Conservation (phyloP, 441 rosid genomes). For the Dalechampia spathulata region DNA sequence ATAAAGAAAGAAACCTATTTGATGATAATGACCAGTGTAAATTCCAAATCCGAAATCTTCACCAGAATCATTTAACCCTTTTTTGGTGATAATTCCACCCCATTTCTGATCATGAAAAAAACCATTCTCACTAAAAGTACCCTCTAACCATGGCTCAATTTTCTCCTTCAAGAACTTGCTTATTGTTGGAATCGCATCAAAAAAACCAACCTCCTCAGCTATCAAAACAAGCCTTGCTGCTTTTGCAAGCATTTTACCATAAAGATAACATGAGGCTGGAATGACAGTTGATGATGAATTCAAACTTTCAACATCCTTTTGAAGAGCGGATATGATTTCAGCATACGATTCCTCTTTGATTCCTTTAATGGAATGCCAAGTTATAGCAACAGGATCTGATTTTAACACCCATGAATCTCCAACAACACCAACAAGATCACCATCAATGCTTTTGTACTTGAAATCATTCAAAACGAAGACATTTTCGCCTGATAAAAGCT, state of each 20-base stretch:
- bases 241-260: constrained; percentile 75
- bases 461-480: constrained; percentile 50
- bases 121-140: constrained; percentile 64
- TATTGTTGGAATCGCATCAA: constrained; percentile 68
- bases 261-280: constrained; percentile 64
- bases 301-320: constrained; percentile 54
- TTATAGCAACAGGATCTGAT: constrained; percentile 56
- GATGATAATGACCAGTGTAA: constrained; percentile 78
- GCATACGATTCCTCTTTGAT: constrained; percentile 35
- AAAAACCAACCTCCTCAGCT: constrained; percentile 69
- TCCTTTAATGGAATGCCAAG: constrained; percentile 88
- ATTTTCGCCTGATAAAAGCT: constrained; percentile 38
- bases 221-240: constrained; percentile 86
- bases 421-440: constrained; percentile 77
- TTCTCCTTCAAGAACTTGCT: constrained; percentile 54
- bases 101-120: constrained; percentile 71
- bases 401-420: constrained; percentile 78
- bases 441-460: constrained; percentile 66
- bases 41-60: constrained; percentile 89
- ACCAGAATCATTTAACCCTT: constrained; percentile 54
- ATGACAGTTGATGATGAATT: constrained; percentile 40
- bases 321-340: constrained; percentile 66
- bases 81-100: constrained; percentile 85
- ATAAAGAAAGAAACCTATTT: constrained; percentile 81
- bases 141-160: constrained; percentile 85